Conservation (phyloP, 768 basidiomycete species). For the Trametes villosa region DNA sequence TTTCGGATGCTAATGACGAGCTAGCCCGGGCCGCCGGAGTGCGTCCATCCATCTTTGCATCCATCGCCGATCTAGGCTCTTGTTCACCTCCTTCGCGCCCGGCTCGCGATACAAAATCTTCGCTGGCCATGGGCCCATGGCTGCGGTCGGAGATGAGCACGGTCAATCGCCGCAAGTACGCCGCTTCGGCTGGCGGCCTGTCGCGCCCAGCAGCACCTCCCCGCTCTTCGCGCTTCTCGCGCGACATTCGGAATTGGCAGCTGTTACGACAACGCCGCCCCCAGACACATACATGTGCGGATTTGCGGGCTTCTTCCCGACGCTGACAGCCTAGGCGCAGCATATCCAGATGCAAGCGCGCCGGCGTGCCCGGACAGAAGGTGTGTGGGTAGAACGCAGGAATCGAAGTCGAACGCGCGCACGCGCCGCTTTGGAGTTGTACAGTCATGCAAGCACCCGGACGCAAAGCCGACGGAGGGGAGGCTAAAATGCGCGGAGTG, state of each 20-base stretch:
- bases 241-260: not conserved
- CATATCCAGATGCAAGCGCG: not conserved
- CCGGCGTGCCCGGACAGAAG: conserved; percentile 12
- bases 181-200: not conserved
- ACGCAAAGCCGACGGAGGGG: no score
- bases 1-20: conserved; percentile 11
- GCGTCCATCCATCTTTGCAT: not conserved
- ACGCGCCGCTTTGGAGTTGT: no score
- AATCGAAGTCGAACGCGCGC: no score
- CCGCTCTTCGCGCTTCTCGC: not conserved
- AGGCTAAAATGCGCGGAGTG: not conserved
- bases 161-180: not conserved
- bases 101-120: no score
- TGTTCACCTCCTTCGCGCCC: no score
- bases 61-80: not conserved
- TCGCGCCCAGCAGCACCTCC: not conserved
- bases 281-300: not conserved
- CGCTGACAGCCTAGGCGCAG: no score
- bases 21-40: not conserved
- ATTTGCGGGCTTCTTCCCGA: no score
- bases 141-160: not conserved
- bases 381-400: not conserved
- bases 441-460: conserved; percentile 8
- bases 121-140: no score
- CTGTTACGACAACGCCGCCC: conserved; percentile 15